These are phyloP conservation scores for Suhomyces sp. DNA, from an alignment of 805 yeast species.

Conservation along the genomic window DNA sequence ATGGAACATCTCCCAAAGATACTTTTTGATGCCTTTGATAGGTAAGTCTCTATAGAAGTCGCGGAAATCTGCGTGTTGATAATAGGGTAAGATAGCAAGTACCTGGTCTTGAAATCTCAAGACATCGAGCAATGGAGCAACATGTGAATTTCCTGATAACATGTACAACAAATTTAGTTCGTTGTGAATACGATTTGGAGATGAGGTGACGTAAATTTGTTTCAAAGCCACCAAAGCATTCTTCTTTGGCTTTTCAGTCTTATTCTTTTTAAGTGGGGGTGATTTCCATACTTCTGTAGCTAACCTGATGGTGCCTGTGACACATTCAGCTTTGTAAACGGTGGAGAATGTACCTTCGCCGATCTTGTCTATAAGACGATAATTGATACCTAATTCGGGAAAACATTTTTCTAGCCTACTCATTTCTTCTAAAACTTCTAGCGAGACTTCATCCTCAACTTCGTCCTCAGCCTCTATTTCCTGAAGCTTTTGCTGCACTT, in stretches of 20 bases:
- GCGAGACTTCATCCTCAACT: constrained; percentile 49
- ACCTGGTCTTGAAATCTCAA: constrained; percentile 88
- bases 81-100: constrained; percentile 87
- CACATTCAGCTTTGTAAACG: constrained; percentile 62
- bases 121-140: constrained; percentile 90
- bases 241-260: constrained; percentile 24
- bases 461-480: constrained; percentile 15
- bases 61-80: constrained; percentile 86
- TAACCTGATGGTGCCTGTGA: constrained; percentile 36
- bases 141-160: constrained; percentile 64
- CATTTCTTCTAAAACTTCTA: constrained; percentile 59
- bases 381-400: constrained; percentile 49
- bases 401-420: constrained; percentile 53
- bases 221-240: constrained; percentile 78
- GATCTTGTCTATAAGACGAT: constrained; percentile 53
- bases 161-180: constrained; percentile 77
- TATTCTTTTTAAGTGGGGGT: constrained; percentile 38
- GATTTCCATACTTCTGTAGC: constrained; percentile 46
- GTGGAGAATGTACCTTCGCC: constrained; percentile 69
- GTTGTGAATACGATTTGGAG: constrained; percentile 86
- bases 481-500: too few species aligned
- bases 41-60: constrained; percentile 81
- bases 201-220: constrained; percentile 90
- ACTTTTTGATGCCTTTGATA: constrained; percentile 72
- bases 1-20: constrained; percentile 74